Conservation (phyloP, 1,139 yeast genomes). For the Saccharomyces uvarum region DNA sequence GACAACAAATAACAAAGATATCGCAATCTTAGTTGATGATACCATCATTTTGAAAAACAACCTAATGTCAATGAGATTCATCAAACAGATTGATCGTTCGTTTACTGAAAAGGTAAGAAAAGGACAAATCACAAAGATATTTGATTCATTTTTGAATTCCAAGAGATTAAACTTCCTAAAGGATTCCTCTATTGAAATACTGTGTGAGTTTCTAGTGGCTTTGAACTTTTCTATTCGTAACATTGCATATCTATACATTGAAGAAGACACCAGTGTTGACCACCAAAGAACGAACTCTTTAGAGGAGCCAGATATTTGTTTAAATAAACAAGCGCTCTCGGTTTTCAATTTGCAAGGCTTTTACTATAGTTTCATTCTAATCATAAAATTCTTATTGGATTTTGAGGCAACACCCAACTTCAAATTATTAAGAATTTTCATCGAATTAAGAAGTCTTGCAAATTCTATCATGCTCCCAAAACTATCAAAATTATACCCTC, state of each 20-base stretch:
- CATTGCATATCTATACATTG: constrained; percentile 15
- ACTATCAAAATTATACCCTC: constrained; percentile 18
- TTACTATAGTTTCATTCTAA: constrained; percentile 32
- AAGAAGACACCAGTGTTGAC: background rate
- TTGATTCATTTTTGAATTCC: constrained; percentile 20
- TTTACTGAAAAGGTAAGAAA: constrained; percentile 24
- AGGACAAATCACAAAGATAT: constrained; percentile 16
- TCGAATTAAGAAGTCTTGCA: constrained; percentile 27
- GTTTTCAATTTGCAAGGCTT: constrained; percentile 32
- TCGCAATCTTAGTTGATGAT: constrained; percentile 17
- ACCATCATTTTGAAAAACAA: constrained; percentile 23
- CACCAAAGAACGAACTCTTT: constrained; percentile 2
- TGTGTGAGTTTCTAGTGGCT: constrained; percentile 28
- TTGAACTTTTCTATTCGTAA: constrained; percentile 30
- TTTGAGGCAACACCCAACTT: constrained; percentile 34
- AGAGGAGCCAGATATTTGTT: constrained; percentile 11
- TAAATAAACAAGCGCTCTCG: constrained; percentile 23
- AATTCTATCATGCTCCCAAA: constrained; percentile 25
- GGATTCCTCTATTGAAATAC: constrained; percentile 23
- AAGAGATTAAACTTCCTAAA: constrained; percentile 20
- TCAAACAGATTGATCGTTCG: constrained; percentile 18
- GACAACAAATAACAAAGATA: constrained; percentile 6
- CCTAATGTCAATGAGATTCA: constrained; percentile 26
- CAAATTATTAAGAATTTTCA: constrained; percentile 28
- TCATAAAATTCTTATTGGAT: constrained; percentile 33